Evolutionary conservation across 495 filamentous ascomycete species (phyloP), one percentile per base, ranked within the genome.

Genomic region (Podospora conica): DNA sequence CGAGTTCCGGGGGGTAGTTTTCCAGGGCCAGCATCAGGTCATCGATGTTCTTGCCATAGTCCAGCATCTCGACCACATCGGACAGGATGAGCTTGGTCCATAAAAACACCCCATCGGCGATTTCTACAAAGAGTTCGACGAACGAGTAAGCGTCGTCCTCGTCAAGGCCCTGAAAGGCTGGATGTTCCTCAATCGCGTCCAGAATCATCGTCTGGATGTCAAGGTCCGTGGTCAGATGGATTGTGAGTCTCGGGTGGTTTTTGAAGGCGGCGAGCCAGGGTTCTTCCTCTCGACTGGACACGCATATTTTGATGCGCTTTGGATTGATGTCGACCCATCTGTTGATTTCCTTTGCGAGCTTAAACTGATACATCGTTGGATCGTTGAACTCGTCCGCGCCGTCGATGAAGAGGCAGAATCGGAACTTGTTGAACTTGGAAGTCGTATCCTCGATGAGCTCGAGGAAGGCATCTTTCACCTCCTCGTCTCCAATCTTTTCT

Each of bases 81-180:
- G n/a, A 5, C 15, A 48, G 40, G 2, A 48, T 3, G 0, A 48
- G 15, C 40, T 48, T 48, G 1, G 2, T 18, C 40, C 18, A 48
- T 7, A 48, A n/a, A n/a, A 48, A 48, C 15, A 48, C 40, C 5
- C 40, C 40, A 2, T n/a, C 15, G 40, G 40, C 40, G 33, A n/a
- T 8, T n/a, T 3, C 0, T 18, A 48, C 33, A 48, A 48, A 48
- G 1, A 8, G 0, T 5, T 48, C 18, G 1, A 48, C 0, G 3
- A 48, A 48, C 6, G 0, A 8, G 1, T 2, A 0, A 3, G 40
- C 40, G 1, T n/a, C 8, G 15, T 0, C 1, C 18, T 15, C 6
- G 15, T 48, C 7, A 7, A 48, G n/a, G 40, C 18, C 18, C n/a
- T n/a, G 0, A 2, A 48, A 48, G 18, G 18, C n/a, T 48, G 40